Conservation (phyloP, 768 basidiomycete genomes). For the Panaeolus cyanescens region DNA sequence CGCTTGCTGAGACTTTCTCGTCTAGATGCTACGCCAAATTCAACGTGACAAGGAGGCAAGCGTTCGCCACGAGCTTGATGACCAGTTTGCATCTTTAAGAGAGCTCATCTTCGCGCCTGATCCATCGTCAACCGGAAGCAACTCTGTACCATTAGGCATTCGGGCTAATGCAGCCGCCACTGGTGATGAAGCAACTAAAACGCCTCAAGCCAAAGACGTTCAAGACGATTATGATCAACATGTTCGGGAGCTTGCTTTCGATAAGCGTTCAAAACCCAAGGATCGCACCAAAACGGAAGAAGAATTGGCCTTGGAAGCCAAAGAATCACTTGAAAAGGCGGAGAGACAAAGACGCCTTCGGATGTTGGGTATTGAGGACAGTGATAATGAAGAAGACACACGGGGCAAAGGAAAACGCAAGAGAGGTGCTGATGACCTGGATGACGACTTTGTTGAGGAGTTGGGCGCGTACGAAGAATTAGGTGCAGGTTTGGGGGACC, state of each 20-base stretch:
- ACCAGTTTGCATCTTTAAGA: constrained; percentile 81
- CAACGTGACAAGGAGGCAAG: constrained; percentile 85
- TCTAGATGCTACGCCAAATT: constrained; percentile 82
- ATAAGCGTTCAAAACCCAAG: constrained; percentile 90
- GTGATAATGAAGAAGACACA: constrained; percentile 60
- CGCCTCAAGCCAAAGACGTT: constrained; percentile 14
- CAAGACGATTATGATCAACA: constrained; percentile 87
- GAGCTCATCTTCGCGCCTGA: constrained; percentile 66
- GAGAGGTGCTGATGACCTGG: constrained; percentile 82
- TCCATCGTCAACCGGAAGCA: constrained; percentile 42
- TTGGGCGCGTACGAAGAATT: constrained; percentile 41
- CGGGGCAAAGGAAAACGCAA: constrained; percentile 47
- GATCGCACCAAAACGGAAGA: constrained; percentile 97
- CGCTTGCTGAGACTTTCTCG: background rate
- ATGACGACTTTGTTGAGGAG: constrained; percentile 76
- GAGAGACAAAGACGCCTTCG: constrained; percentile 77
- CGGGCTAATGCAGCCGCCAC: background rate
- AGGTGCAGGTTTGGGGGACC: constrained; percentile 42
- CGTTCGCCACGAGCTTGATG: constrained; percentile 85
- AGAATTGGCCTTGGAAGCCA: constrained; percentile 87
- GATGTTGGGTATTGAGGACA: constrained; percentile 82
- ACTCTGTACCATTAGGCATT: constrained; percentile 33
- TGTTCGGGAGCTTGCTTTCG: constrained; percentile 91
- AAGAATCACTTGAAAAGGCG: constrained; percentile 82
- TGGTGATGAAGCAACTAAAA: constrained; percentile 17